Percentiles rank a stretch among this genome's conserved stretches.
These are phyloP conservation scores for Escallonia rubra DNA, from an alignment of 129 eudicot genomes.

Conservation along the genomic window DNA sequence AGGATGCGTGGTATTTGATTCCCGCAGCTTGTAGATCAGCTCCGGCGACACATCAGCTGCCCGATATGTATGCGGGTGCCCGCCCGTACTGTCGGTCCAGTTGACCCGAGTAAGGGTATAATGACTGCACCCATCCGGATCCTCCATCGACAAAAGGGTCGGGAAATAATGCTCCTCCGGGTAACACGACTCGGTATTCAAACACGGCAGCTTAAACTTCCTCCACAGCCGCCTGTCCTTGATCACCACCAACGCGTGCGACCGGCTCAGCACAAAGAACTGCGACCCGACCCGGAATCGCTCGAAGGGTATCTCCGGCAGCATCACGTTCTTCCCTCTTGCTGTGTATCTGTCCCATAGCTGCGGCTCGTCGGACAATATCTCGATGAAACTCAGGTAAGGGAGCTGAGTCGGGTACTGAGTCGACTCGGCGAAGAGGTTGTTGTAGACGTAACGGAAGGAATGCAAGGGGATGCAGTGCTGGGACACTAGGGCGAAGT, in stretches of 20 bases:
- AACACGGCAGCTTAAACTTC: slow-evolving; percentile 62
- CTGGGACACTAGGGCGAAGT: slow-evolving; percentile 66
- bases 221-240: slow-evolving; percentile 59
- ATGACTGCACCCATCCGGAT: slow-evolving; percentile 49
- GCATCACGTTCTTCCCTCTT: slow-evolving; percentile 54
- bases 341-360: slow-evolving; percentile 59
- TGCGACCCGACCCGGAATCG: slow-evolving; percentile 70
- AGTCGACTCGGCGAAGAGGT: slow-evolving; percentile 23
- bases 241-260: slow-evolving; percentile 41
- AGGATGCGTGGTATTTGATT: slow-evolving; percentile 45
- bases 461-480: slow-evolving; percentile 66
- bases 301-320: slow-evolving; percentile 63
- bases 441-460: slow-evolving; percentile 36
- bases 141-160: slow-evolving; percentile 75
- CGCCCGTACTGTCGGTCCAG: slow-evolving; percentile 62
- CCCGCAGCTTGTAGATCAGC: slow-evolving; percentile 37
- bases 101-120: slow-evolving; percentile 70
- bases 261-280: slow-evolving; percentile 44
- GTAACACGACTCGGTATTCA: slow-evolving; percentile 56
- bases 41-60: slow-evolving; percentile 53
- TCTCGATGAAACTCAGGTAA: slow-evolving; percentile 44
- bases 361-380: slow-evolving; percentile 41
- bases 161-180: slow-evolving; percentile 91
- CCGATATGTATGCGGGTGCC: slow-evolving; percentile 61
- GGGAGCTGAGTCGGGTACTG: slow-evolving; percentile 8